Conservation (phyloP, 1,284 basidiomycete species). For the Pseudozyma flocculosa region DNA sequence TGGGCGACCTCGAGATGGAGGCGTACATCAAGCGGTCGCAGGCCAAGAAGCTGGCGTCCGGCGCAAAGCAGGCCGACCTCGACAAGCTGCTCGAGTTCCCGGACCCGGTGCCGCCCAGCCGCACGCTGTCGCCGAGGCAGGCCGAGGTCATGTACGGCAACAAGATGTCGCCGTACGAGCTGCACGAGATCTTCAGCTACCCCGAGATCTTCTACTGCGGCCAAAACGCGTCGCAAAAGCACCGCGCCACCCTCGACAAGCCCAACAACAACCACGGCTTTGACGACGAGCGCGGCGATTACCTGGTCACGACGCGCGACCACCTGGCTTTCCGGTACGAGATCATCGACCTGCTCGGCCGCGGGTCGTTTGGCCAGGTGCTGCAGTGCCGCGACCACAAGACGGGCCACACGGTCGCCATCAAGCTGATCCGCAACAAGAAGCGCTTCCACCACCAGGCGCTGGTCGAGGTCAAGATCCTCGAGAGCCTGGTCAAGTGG, state of each 20-base stretch:
- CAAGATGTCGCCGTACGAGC: slow-evolving; percentile 68
- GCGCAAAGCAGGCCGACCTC: slow-evolving; percentile 76
- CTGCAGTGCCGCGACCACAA: slow-evolving; percentile 93
- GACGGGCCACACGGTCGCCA: slow-evolving; percentile 92
- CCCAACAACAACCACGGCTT: slow-evolving; percentile 89
- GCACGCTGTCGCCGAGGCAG: slow-evolving; percentile 69
- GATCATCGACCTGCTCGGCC: slow-evolving; percentile 85
- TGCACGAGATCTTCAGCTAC: slow-evolving; percentile 87
- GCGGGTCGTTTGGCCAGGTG: slow-evolving; percentile 98
- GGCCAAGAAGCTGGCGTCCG: slow-evolving; percentile 79
- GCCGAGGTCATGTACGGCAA: slow-evolving; percentile 59
- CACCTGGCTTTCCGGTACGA: slow-evolving; percentile 97
- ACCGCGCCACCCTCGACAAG: slow-evolving; percentile 63
- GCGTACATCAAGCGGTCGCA: slow-evolving; percentile 88
- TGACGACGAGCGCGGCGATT: slow-evolving; percentile 98
- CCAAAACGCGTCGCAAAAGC: slow-evolving; percentile 46
- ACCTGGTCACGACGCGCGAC: slow-evolving; percentile 83
- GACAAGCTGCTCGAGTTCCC: slow-evolving; percentile 90
- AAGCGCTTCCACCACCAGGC: slow-evolving; percentile 99
- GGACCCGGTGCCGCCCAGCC: slow-evolving; percentile 74
- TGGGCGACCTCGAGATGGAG: slow-evolving; percentile 95
- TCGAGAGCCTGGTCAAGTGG: slow-evolving; percentile 96
- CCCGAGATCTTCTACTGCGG: slow-evolving; percentile 82
- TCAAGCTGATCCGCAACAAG: slow-evolving; percentile 99
- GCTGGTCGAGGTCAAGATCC: slow-evolving; percentile 95